Evolutionary conservation across 2,329 filamentous ascomycete species (phyloP).

Genomic region (Aspergillus sergii): DNA sequence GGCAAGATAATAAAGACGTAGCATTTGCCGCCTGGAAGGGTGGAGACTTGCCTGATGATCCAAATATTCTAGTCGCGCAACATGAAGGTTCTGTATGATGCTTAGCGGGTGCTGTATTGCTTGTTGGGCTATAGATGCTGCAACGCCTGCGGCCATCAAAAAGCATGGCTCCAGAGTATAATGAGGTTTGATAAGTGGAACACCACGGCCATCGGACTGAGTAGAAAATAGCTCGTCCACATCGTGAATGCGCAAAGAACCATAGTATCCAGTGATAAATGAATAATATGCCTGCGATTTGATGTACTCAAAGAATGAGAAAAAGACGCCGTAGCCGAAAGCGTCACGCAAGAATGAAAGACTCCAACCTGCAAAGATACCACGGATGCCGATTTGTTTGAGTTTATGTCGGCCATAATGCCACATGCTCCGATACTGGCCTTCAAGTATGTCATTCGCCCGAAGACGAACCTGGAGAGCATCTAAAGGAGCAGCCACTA

Average conservation of each 20-base stretch:
- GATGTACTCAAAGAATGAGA: slow-evolving; percentile 64
- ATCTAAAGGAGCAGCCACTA: slow-evolving; percentile 65
- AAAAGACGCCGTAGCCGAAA: slow-evolving; percentile 64
- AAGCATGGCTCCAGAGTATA: slow-evolving; percentile 66
- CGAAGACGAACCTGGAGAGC: slow-evolving; percentile 65
- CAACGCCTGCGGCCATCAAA: slow-evolving; percentile 60
- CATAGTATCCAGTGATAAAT: slow-evolving; percentile 63
- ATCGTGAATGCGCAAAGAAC: slow-evolving; percentile 35
- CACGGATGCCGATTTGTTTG: slow-evolving; percentile 60
- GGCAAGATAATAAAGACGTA: slow-evolving; percentile 61
- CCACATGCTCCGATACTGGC: slow-evolving; percentile 65
- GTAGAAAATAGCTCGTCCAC: slow-evolving; percentile 32
- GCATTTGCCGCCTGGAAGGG: slow-evolving; percentile 44
- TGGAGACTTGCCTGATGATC: slow-evolving; percentile 55
- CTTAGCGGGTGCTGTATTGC: slow-evolving; percentile 61
- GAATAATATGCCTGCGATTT: slow-evolving; percentile 65
- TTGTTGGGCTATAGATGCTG: slow-evolving; percentile 62
- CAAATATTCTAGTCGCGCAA: slow-evolving; percentile 60
- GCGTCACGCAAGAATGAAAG: slow-evolving; percentile 63
- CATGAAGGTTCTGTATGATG: slow-evolving; percentile 63
- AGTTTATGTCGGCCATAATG: slow-evolving; percentile 62
- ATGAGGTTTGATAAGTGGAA: slow-evolving; percentile 60
- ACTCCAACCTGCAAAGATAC: slow-evolving; percentile 65
- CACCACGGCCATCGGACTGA: slow-evolving; percentile 33
- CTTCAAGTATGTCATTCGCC: slow-evolving; percentile 60